A percentile compares a stretch with the other conserved stretches of the same genome.
These are phyloP conservation scores for Solanum peruvianum DNA, from an alignment of 257 asterid species.

Conservation along the genomic window DNA sequence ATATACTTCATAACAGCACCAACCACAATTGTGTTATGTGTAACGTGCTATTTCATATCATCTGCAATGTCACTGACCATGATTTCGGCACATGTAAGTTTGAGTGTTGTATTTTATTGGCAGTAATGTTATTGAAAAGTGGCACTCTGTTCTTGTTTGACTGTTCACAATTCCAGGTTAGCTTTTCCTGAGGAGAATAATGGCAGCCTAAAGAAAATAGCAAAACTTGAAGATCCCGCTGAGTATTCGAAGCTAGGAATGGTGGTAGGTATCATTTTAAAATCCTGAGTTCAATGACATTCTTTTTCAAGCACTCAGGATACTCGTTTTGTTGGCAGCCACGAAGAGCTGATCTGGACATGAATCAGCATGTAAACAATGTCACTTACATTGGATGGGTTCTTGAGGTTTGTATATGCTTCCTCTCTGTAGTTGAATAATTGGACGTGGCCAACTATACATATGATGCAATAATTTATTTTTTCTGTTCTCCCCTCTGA, in stretches of 20 bases:
- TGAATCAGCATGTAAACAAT: constrained; percentile 4
- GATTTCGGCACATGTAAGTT: not conserved
- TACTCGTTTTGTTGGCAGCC: not conserved
- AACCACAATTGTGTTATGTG: not conserved
- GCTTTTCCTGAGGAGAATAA: constrained; percentile 90
- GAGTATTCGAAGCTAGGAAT: constrained; percentile 46
- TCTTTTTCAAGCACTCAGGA: not conserved
- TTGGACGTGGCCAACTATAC: not conserved
- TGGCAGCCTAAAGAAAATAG: constrained; percentile 57
- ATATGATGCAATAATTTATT: not conserved
- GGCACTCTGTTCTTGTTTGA: not conserved
- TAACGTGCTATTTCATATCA: not conserved
- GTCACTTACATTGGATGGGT: constrained; percentile 10
- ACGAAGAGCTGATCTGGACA: constrained; percentile 7
- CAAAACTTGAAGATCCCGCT: constrained; percentile 60
- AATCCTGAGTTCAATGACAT: not conserved
- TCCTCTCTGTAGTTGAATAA: not conserved
- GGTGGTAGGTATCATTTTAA: constrained; percentile 37
- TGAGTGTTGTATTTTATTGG: not conserved
- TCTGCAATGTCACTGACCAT: not conserved
- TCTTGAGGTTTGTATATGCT: constrained; percentile 2
- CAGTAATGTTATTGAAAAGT: not conserved
- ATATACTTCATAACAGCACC: not conserved
- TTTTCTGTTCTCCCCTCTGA: not conserved
- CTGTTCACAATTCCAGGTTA: constrained; percentile 35